These are phyloP conservation scores for Hypoxylon sp. DNA, from an alignment of 2,329 filamentous ascomycete species.

Conservation along the genomic window DNA sequence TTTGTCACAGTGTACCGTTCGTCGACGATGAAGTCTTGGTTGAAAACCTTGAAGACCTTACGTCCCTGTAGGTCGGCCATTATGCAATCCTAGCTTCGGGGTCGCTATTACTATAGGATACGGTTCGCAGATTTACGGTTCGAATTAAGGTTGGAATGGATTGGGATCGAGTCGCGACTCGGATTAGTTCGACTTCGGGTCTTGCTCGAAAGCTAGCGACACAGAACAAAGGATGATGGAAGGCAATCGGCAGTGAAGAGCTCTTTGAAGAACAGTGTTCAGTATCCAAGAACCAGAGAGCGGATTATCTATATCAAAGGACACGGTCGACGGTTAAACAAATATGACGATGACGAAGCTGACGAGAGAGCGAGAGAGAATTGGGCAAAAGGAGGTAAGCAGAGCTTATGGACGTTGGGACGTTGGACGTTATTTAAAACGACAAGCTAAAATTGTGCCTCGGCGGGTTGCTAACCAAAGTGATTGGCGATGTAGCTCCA, in stretches of 20 bases:
- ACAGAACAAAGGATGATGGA: constrained; percentile 26
- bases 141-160: constrained; percentile 7
- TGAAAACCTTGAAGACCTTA: constrained; percentile 99
- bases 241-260: not conserved
- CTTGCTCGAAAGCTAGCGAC: constrained; percentile 10
- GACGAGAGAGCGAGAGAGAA: constrained; percentile 24
- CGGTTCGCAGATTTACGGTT: constrained; percentile 21
- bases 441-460: constrained; percentile 13
- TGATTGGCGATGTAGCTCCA: constrained; percentile 33
- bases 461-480: constrained; percentile 15
- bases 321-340: constrained; percentile 18
- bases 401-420: constrained; percentile 31
- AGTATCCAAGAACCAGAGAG: constrained; percentile 13
- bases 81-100: constrained; percentile 20
- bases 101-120: constrained; percentile 6
- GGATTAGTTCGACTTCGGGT: constrained; percentile 18
- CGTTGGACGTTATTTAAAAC: constrained; percentile 34
- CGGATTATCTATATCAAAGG: constrained; percentile 36
- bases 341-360: constrained; percentile 29
- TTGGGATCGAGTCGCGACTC: constrained; percentile 28
- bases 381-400: constrained; percentile 13
- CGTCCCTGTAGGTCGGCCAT: constrained; percentile 56
- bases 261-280: constrained; percentile 16
- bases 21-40: constrained; percentile 99
- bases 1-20: constrained; percentile 99